phyloP scores from a whole-genome alignment of 2,329 filamentous ascomycete species.

The Ceratocystis cacaofunesta region DNA sequence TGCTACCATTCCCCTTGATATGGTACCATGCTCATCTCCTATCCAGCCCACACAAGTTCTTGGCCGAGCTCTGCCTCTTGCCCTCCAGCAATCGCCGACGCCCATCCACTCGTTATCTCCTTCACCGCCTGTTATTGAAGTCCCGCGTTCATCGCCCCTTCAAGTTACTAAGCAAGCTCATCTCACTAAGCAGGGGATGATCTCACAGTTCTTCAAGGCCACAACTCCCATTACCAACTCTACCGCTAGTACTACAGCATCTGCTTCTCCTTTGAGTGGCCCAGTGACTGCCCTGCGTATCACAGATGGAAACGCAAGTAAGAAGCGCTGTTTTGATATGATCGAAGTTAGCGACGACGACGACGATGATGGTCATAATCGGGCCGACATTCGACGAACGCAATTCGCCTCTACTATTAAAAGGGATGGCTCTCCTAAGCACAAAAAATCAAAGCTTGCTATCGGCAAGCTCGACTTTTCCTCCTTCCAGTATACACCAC shows the following conservation, averaged over 20 bases:
- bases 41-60: conserved; percentile 35
- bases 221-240: conserved; percentile 20
- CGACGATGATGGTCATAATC: conserved; percentile 41
- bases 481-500: conserved; percentile 13
- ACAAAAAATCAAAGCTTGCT: conserved; percentile 9
- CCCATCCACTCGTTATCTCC: conserved; percentile 28
- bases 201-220: conserved; percentile 21
- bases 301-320: conserved; percentile 1
- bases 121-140: conserved; percentile 45
- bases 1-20: conserved; percentile 19
- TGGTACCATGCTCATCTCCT: conserved; percentile 31
- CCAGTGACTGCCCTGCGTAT: neutral
- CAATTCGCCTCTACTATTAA: conserved; percentile 26
- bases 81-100: conserved; percentile 14
- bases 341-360: conserved; percentile 33
- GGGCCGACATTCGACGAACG: conserved; percentile 50
- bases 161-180: neutral
- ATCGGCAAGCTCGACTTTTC: conserved; percentile 11
- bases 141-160: conserved; percentile 74
- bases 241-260: conserved; percentile 14
- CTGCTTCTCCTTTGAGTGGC: neutral
- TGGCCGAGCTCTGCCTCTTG: conserved; percentile 6
- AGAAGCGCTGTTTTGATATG: conserved; percentile 17
- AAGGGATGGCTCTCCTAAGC: neutral
- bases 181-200: conserved; percentile 25